Evolutionary conservation across 2,329 filamentous ascomycete genomes (phyloP).

Genomic region (Pseudogymnoascus sp.): DNA sequence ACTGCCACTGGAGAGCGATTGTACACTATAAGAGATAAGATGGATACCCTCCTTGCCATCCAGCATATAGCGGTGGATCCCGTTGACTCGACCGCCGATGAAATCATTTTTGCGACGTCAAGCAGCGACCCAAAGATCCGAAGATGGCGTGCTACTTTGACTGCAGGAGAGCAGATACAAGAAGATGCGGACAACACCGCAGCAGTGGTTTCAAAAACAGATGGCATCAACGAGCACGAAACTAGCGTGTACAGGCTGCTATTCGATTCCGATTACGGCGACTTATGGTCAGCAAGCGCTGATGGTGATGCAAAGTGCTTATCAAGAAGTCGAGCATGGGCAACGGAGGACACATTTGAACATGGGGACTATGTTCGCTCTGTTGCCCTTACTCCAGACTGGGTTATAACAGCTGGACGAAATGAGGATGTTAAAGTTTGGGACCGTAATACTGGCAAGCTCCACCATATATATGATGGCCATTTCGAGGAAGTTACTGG

Average conservation of each 20-base stretch:
- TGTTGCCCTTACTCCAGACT: constrained; percentile 64
- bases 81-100: constrained; percentile 39
- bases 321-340: constrained; percentile 58
- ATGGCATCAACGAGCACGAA: constrained; percentile 66
- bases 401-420: constrained; percentile 79
- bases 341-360: constrained; percentile 59
- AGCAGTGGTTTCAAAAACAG: constrained; percentile 17
- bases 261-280: constrained; percentile 56
- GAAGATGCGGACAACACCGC: constrained; percentile 34
- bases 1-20: constrained; percentile 57
- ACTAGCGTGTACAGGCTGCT: constrained; percentile 78
- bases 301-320: constrained; percentile 84
- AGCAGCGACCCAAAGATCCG: constrained; percentile 75
- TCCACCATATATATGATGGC: constrained; percentile 67
- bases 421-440: constrained; percentile 90
- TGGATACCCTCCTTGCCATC: constrained; percentile 63
- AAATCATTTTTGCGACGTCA: constrained; percentile 62
- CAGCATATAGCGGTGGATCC: constrained; percentile 74
- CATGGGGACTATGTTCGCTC: constrained; percentile 90
- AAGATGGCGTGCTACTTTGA: constrained; percentile 57
- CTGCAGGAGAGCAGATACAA: constrained; percentile 45
- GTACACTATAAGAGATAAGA: constrained; percentile 69
- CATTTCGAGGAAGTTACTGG: constrained; percentile 93
- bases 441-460: constrained; percentile 64
- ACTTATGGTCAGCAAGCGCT: constrained; percentile 84